These are phyloP conservation scores for Amaranthus palmeri DNA, from an alignment of 148 eudicot species.

Conservation along the genomic window DNA sequence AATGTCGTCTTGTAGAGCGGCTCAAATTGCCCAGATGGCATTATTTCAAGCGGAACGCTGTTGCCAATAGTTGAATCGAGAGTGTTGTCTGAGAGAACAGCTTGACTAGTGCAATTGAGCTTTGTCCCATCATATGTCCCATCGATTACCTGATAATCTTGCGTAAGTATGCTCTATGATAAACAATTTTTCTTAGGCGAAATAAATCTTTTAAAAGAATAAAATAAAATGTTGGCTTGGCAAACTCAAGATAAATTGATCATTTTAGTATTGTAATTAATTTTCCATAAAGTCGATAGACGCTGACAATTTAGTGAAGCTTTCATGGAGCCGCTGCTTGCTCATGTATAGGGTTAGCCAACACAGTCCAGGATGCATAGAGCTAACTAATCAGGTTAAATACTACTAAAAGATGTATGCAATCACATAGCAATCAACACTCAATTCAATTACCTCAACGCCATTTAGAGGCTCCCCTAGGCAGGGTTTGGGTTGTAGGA, in stretches of 20 bases:
- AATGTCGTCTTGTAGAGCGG: slow-evolving; percentile 83
- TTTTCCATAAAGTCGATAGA: background rate
- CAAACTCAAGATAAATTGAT: background rate
- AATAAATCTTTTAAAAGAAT: background rate
- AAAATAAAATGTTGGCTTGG: background rate
- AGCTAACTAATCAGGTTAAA: background rate
- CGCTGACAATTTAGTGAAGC: background rate
- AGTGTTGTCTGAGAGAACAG: slow-evolving; percentile 67
- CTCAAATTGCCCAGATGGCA: slow-evolving; percentile 93
- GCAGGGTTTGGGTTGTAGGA: too few species aligned
- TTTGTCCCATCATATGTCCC: slow-evolving; percentile 82
- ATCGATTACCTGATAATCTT: slow-evolving; percentile 57
- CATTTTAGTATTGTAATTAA: background rate
- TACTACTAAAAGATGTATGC: too few species aligned
- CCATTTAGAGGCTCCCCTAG: too few species aligned
- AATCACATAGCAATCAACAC: too few species aligned
- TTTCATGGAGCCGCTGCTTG: background rate
- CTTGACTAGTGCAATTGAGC: slow-evolving; percentile 65
- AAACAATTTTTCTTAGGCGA: background rate
- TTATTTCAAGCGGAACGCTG: slow-evolving; percentile 77
- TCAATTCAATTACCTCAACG: too few species aligned
- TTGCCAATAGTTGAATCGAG: slow-evolving; percentile 52
- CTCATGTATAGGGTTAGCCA: background rate
- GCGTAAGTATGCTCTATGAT: slow-evolving; percentile 7
- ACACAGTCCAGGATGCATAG: background rate